Evolutionary conservation across 2,329 filamentous ascomycete species (phyloP).

Genomic region (Drechslerella coelobrocha): DNA sequence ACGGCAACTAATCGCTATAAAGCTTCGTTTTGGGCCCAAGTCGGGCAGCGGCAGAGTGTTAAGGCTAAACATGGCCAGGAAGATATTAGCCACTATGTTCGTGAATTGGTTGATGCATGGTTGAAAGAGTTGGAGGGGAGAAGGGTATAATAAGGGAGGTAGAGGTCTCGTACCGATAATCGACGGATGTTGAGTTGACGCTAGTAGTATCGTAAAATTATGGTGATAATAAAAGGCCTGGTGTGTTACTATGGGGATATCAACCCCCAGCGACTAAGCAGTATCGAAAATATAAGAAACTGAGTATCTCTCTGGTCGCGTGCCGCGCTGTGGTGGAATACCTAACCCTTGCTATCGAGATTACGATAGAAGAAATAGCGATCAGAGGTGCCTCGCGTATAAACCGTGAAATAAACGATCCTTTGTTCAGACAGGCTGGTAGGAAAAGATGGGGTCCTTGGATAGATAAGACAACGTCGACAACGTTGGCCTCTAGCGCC

Average conservation of each 20-base stretch:
- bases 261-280: slow-evolving; percentile 31
- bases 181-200: slow-evolving; percentile 33
- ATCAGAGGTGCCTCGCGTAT: neutral
- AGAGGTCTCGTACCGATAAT: slow-evolving; percentile 45
- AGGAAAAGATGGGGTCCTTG: slow-evolving; percentile 30
- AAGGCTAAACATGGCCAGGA: slow-evolving; percentile 6
- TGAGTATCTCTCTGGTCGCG: slow-evolving; percentile 25
- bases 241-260: slow-evolving; percentile 42
- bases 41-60: slow-evolving; percentile 19
- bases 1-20: slow-evolving; percentile 3
- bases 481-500: slow-evolving; percentile 12
- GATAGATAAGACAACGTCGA: slow-evolving; percentile 44
- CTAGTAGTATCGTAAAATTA: slow-evolving; percentile 24
- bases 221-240: slow-evolving; percentile 28
- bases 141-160: slow-evolving; percentile 24
- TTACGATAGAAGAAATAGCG: neutral
- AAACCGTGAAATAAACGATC: slow-evolving; percentile 3
- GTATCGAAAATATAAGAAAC: slow-evolving; percentile 22
- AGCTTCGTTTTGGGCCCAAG: slow-evolving; percentile 32
- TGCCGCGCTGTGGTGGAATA: slow-evolving; percentile 11
- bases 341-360: neutral
- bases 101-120: slow-evolving; percentile 7
- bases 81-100: slow-evolving; percentile 55
- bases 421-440: slow-evolving; percentile 17
- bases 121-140: slow-evolving; percentile 1